These are phyloP conservation scores for Gleditsia sinensis DNA, from an alignment of 306 rosid species.

Conservation along the genomic window DNA sequence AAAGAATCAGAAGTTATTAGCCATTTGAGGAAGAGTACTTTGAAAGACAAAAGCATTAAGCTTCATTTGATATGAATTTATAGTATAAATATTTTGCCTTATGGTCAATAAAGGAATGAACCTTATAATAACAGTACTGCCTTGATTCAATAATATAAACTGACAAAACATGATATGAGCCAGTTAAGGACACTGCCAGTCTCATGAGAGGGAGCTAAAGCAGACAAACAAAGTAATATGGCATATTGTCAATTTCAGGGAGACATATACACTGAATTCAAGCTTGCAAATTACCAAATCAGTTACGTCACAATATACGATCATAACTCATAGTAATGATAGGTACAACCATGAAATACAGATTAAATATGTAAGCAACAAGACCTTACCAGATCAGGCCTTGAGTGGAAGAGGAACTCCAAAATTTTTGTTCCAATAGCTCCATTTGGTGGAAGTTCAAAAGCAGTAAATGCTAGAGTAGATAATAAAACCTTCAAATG, in stretches of 20 bases:
- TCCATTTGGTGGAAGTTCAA: constrained; percentile 98
- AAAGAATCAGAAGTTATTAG: not conserved
- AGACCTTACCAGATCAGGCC: constrained; percentile 89
- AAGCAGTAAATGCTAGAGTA: constrained; percentile 95
- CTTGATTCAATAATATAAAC: constrained; percentile 4
- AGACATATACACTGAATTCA: too few relatives aligned
- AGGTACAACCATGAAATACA: constrained; percentile 19
- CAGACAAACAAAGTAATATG: not conserved
- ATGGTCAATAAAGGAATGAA: too few relatives aligned
- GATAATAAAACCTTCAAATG: constrained; percentile 82
- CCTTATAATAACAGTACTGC: not conserved
- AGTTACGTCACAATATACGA: too few relatives aligned
- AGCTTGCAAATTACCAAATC: too few relatives aligned
- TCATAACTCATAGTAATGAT: not conserved
- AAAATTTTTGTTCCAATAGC: constrained; percentile 89
- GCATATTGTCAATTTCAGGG: constrained; percentile 13
- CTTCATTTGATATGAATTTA: not conserved
- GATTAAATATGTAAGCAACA: constrained; percentile 1
- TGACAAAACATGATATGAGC: not conserved
- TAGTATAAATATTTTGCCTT: too few relatives aligned
- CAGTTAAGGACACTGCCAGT: not conserved
- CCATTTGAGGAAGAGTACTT: not conserved
- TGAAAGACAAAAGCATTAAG: not conserved
- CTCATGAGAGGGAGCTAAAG: not conserved
- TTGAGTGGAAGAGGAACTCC: constrained; percentile 90